Evolutionary conservation across 768 basidiomycete genomes (phyloP), one percentile per base, ranked within the genome.

Genomic region (Mycena rebaudengoi): DNA sequence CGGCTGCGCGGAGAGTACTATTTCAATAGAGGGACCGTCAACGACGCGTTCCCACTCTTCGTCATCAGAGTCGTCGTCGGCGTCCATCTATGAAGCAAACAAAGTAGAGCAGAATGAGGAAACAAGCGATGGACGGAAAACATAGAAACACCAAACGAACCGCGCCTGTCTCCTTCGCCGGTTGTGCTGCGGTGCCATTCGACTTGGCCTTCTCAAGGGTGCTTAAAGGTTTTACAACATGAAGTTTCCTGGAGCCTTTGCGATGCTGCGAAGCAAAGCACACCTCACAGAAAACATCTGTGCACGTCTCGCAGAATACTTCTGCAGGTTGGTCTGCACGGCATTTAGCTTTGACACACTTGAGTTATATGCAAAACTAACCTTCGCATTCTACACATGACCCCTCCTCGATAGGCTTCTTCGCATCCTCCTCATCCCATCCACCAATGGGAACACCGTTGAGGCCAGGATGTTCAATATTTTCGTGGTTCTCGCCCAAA

Each of bases 321-420:
- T 92, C 86, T 5, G 92, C 91, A 57, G 94, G 92, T 73, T 95
- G 94, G 79, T 95, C 94, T 95, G 63, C 23, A 58, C 26, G 64
- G 53, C 25, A 39, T 18, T 44, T 60, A 50, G 16, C 14, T 43
- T 43, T 20, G 18, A 37, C 29, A 32, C 10, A 25, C 44, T 8
- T 43, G 18, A 45, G 32, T 54, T 56, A 40, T 50, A 37, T 41
- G 48, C 30, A 26, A 57, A 40, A 37, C 74, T 69, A 63, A 93
- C 94, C 94, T 86, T 95, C 94, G 73, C 94, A 95, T 75, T 95
- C 94, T 53, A 94, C 75, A 65, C 94, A 95, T 70, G 82, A 90
- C 0, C 91, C 92, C 53, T 91, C 88, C 12, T 78, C 75, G 14
- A 80, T 77, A 10, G 82, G 79, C 39, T 75, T 80, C 60, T 81